Base-by-base conservation (phyloP, 257 asterid genomes). In the Solanum infundibuliforme region DNA sequence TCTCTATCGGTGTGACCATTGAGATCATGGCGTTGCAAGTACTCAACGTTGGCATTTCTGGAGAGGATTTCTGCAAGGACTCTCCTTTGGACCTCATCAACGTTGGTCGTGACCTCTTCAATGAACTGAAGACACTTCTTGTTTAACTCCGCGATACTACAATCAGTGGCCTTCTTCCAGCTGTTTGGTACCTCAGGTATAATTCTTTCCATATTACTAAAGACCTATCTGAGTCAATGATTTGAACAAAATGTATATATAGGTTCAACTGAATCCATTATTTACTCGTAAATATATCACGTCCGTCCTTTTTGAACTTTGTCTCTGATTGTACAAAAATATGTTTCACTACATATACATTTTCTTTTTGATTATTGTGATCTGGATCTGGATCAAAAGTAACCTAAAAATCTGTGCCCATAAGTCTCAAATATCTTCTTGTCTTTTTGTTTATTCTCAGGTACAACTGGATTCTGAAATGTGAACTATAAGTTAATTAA, bases 11-110 rank as follows among this genome's bases (percentile, higher is more conserved):
- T 88, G 31, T 87, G 92, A 12, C 92, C 92, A 32, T 87, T 72
- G 39, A 89, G 92, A 39, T 86, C 88, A 87, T 87, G 72, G 8
- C 89, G 87, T n/a, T 85, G 34, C 35, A 91, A 68, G 85, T 88
- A 89, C 90, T 91, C 93, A 52, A 91, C 89, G 1, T 89, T 86
- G 46, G 89, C 90, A 91, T 91, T 91, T 11, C 38, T 8, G 0
- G 90, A 71, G 77, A 89, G 85, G 85, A 91, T 91, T 81, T 89
- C 91, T 34, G 92, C 87, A 34, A 91, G 93, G 43, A 91, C 93
- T 14, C 85, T 85, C 62, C 39, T 87, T 83, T 91, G 92, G 20
- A 89, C 90, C 62, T 88, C 90, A 83, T 88, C 92, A 81, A 89
- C 66, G 12, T 91, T 85, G 32, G 6, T 32, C 0, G 92, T 89